These are phyloP conservation scores for Lepidium africanum DNA, from an alignment of 345 rosid species.

Conservation along the genomic window DNA sequence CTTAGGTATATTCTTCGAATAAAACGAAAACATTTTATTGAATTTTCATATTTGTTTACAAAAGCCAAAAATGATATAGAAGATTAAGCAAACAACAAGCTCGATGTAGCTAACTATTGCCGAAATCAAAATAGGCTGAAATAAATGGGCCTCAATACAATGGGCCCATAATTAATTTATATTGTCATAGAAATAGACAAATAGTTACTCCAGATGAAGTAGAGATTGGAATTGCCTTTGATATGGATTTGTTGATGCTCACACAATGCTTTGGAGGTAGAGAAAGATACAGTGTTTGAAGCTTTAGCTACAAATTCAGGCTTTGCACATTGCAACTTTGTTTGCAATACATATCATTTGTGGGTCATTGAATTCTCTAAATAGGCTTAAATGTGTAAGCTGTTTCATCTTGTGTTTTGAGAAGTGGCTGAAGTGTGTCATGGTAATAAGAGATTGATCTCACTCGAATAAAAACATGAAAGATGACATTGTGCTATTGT, in stretches of 20 bases:
- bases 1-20: neutral
- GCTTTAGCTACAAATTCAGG: slow-evolving; percentile 25
- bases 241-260: slow-evolving; percentile 16
- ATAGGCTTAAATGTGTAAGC: neutral
- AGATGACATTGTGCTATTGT: neutral
- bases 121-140: no score
- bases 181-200: neutral
- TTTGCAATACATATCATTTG: neutral
- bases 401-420: neutral
- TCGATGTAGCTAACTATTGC: no score
- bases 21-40: no score
- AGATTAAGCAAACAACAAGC: no score
- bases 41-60: no score
- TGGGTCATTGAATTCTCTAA: slow-evolving; percentile 29
- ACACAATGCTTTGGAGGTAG: neutral
- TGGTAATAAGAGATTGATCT: neutral
- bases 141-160: no score
- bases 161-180: no score
- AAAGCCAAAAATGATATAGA: no score
- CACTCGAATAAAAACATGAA: neutral
- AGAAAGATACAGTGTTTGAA: neutral
- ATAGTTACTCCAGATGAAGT: slow-evolving; percentile 6
- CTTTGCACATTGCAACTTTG: slow-evolving; percentile 4
- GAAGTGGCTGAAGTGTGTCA: neutral
- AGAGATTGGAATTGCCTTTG: neutral